A percentile compares a stretch with the other conserved stretches of the same genome.
Conservation (phyloP, 2,329 filamentous ascomycete species). For the Colletotrichum tropicale region DNA sequence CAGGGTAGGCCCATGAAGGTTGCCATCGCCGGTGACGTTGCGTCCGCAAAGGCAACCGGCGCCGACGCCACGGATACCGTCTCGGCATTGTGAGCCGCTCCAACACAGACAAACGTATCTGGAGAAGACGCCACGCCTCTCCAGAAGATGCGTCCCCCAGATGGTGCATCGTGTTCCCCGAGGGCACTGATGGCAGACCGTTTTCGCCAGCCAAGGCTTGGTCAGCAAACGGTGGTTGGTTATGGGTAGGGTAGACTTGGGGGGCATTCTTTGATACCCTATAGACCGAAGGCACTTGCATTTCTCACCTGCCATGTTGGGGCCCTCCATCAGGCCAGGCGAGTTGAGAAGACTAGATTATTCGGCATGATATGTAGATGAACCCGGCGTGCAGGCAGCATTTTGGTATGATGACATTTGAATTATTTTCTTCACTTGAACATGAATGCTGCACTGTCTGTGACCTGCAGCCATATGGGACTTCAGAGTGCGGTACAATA, state of each 20-base stretch:
- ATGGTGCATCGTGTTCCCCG: not conserved
- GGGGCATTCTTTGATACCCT: conserved; percentile 20
- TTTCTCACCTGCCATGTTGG: not conserved
- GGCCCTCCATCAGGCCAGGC: not conserved
- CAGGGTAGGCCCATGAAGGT: conserved; percentile 37
- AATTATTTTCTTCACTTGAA: not conserved
- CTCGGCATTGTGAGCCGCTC: not conserved
- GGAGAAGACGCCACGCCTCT: not conserved
- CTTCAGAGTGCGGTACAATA: not conserved
- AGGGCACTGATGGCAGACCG: not conserved
- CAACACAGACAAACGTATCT: not conserved
- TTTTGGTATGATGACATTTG: not conserved
- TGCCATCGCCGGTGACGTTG: not conserved
- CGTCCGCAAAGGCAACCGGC: conserved; percentile 16
- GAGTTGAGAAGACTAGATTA: not conserved
- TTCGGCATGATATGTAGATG: conserved; percentile 16
- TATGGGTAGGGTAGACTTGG: conserved; percentile 18
- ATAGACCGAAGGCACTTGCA: conserved; percentile 19
- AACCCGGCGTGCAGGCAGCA: conserved; percentile 6
- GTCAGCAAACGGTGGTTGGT: not conserved
- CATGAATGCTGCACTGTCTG: not conserved
- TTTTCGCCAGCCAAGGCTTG: not conserved
- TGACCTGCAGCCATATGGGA: not conserved
- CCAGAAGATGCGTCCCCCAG: not conserved
- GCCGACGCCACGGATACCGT: conserved; percentile 13